Conservation (phyloP, 2,329 filamentous ascomycete species). For the Teratosphaeria pseudoeucalypti region DNA sequence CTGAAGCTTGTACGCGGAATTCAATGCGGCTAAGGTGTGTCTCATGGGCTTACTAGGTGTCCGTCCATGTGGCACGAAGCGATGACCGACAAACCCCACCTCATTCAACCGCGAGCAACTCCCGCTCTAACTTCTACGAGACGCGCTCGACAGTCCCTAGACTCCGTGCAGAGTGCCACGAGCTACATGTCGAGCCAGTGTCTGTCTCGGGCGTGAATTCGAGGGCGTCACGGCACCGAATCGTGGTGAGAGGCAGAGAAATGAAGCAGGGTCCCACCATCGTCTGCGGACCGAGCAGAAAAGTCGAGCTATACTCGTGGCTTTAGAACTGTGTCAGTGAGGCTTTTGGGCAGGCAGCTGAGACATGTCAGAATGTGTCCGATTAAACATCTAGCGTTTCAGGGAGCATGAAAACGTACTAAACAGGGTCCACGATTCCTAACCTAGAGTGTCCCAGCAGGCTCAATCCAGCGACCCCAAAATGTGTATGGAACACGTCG, state of each 20-base stretch:
- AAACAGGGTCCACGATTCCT: conserved; percentile 74
- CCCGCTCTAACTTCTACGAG: no score
- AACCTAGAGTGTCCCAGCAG: conserved; percentile 68
- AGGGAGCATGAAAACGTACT: conserved; percentile 42
- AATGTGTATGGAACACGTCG: conserved; percentile 91
- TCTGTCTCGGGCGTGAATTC: no score
- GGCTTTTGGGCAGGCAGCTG: conserved; percentile 48
- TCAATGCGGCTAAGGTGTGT: no score
- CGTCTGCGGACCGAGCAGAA: background rate
- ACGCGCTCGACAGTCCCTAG: no score
- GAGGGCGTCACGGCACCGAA: no score
- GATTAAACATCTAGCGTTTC: conserved; percentile 13
- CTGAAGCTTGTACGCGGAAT: no score
- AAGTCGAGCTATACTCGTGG: background rate
- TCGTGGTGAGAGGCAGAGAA: background rate
- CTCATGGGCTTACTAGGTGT: no score
- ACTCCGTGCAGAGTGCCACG: no score
- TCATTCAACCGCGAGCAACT: no score
- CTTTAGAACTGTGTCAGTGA: conserved; percentile 50
- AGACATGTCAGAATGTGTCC: conserved; percentile 3
- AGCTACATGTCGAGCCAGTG: no score
- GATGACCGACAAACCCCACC: no score
- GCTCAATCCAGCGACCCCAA: conserved; percentile 80
- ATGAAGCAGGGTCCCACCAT: background rate
- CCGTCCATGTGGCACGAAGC: no score